Conservation (phyloP, 768 basidiomycete species). For the Auricularia sp. region DNA sequence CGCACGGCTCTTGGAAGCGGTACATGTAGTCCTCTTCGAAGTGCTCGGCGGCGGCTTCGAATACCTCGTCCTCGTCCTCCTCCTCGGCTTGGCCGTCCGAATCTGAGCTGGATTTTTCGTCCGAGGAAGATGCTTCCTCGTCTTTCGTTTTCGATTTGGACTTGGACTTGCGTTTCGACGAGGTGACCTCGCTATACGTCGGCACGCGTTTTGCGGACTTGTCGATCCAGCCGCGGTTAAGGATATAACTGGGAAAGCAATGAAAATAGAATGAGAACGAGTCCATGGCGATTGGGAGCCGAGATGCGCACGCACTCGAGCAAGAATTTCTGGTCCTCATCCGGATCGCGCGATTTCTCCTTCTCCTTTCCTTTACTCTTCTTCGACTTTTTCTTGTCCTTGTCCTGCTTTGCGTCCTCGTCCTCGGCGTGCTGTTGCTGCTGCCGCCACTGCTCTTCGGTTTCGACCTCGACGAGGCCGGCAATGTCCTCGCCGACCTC, state of each 20-base stretch:
- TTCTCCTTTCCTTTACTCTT: constrained; percentile 25
- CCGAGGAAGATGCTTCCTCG: not conserved
- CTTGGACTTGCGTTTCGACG: constrained; percentile 13
- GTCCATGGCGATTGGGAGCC: not conserved
- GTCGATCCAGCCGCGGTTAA: constrained; percentile 97
- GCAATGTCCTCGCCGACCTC: constrained; percentile 71
- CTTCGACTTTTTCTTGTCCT: constrained; percentile 1
- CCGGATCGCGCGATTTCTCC: constrained; percentile 33
- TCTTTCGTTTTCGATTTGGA: too few relatives aligned
- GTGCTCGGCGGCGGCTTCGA: constrained; percentile 39
- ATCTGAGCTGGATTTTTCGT: constrained; percentile 9
- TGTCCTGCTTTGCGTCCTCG: not conserved
- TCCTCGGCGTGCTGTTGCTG: not conserved
- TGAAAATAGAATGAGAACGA: not conserved
- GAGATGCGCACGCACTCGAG: constrained; percentile 57
- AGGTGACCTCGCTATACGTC: constrained; percentile 74
- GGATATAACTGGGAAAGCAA: constrained; percentile 61
- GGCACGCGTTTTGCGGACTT: constrained; percentile 61
- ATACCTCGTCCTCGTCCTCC: constrained; percentile 11
- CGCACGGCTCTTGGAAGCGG: constrained; percentile 92
- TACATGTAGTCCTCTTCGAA: constrained; percentile 98
- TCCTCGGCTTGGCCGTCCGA: constrained; percentile 11
- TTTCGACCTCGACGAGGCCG: constrained; percentile 53
- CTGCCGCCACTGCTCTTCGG: constrained; percentile 21
- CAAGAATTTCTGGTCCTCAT: constrained; percentile 78